These are phyloP conservation scores for Platanus orientalis DNA, from an alignment of 164 flowering plant species.

Conservation along the genomic window DNA sequence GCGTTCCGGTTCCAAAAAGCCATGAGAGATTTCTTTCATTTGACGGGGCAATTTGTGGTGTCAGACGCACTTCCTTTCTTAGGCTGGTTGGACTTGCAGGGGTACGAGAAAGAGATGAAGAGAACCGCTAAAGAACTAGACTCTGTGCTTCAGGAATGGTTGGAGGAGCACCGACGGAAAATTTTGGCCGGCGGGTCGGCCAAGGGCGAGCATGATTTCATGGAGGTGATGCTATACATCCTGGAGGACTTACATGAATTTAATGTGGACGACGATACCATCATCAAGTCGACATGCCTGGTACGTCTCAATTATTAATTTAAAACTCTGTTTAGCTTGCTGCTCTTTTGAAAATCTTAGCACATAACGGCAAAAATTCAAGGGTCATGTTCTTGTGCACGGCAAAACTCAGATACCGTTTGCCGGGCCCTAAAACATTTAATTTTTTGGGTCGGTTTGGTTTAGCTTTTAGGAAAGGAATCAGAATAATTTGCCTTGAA, in stretches of 20 bases:
- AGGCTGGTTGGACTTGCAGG: slow-evolving; percentile 7
- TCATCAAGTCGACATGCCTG: slow-evolving; percentile 11
- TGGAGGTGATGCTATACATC: slow-evolving; percentile 22
- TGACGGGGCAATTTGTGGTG: neutral
- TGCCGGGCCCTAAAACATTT: too few relatives aligned
- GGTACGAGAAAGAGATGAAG: slow-evolving; percentile 5
- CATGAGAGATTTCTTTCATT: neutral
- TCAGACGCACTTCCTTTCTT: slow-evolving; percentile 6
- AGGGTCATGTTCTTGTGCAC: too few relatives aligned
- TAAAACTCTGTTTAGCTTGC: too few relatives aligned
- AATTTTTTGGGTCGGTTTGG: too few relatives aligned
- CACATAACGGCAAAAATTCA: too few relatives aligned
- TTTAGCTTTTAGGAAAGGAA: too few relatives aligned
- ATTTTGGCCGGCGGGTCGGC: neutral
- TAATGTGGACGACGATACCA: slow-evolving; percentile 1
- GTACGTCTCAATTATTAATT: too few relatives aligned
- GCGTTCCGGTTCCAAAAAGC: too few relatives aligned
- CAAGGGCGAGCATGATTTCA: slow-evolving; percentile 20
- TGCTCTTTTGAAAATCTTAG: too few relatives aligned
- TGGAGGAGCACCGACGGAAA: slow-evolving; percentile 8
- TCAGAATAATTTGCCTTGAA: too few relatives aligned
- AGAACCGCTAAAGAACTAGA: slow-evolving; percentile 5
- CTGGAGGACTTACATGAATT: slow-evolving; percentile 6
- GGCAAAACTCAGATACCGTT: too few relatives aligned
- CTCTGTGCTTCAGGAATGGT: neutral